A percentile compares a stretch with the other conserved stretches of the same genome.
Conservation (phyloP, 257 asterid genomes). For the Ehretia macrophylla region DNA sequence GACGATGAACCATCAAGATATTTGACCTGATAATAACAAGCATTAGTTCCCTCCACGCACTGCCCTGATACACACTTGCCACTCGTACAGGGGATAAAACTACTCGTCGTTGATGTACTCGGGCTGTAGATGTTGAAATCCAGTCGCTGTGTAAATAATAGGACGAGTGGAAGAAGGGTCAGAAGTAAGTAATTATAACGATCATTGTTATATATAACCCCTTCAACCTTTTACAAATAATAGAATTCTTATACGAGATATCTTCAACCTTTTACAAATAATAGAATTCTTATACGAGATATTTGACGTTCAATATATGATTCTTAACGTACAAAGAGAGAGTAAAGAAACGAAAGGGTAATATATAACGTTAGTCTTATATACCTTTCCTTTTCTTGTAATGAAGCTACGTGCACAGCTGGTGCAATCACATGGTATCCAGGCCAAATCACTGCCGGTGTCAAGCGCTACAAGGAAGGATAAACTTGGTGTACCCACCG, state of each 20-base stretch:
- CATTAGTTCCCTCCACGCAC: slow-evolving; percentile 44
- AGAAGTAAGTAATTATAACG: not conserved
- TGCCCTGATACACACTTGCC: slow-evolving; percentile 53
- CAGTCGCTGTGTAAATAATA: slow-evolving; percentile 39
- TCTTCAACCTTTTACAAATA: no score
- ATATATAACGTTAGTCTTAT: no score
- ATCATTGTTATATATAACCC: no score
- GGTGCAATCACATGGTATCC: slow-evolving; percentile 90
- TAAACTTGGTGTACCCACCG: slow-evolving; percentile 67
- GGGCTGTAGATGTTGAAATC: slow-evolving; percentile 81
- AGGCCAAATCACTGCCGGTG: slow-evolving; percentile 93
- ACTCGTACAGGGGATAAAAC: slow-evolving; percentile 67
- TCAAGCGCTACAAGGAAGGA: slow-evolving; percentile 87
- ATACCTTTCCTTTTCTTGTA: slow-evolving; percentile 49
- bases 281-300: no score
- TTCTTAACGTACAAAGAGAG: no score
- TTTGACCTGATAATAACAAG: slow-evolving; percentile 72
- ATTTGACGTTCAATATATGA: no score
- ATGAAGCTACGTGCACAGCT: slow-evolving; percentile 49
- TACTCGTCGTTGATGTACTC: slow-evolving; percentile 53
- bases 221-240: no score
- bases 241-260: no score
- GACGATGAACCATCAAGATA: slow-evolving; percentile 79
- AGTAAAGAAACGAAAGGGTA: slow-evolving; percentile 41
- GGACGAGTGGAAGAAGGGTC: not conserved